Evolutionary conservation across 352 stramenopile genomes (phyloP).

Genomic region (Globisporangium spiculum): DNA sequence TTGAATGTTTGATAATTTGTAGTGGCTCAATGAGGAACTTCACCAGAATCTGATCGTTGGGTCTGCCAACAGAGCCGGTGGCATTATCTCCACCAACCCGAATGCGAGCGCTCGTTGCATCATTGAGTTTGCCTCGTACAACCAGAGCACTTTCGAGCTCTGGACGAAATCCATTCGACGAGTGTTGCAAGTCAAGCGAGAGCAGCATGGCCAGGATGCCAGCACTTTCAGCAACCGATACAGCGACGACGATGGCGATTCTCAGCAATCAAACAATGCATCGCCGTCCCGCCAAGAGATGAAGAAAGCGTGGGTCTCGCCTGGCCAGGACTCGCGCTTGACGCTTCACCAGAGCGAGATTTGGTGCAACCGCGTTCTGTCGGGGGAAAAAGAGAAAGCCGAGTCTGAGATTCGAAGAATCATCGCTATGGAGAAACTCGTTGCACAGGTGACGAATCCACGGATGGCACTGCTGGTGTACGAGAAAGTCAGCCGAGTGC

Average conservation of each 20-base stretch:
- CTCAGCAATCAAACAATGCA: constrained; percentile 13
- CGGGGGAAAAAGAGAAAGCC: constrained; percentile 78
- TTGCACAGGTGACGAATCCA: constrained; percentile 70
- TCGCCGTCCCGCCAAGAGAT: constrained; percentile 11
- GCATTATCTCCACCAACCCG: constrained; percentile 50
- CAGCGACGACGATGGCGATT: constrained; percentile 9
- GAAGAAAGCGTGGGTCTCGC: constrained; percentile 60
- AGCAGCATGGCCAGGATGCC: constrained; percentile 29
- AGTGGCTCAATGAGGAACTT: constrained; percentile 74
- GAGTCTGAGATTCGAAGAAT: constrained; percentile 81
- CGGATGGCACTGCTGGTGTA: constrained; percentile 86
- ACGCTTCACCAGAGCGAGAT: constrained; percentile 84
- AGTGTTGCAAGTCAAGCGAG: constrained; percentile 55
- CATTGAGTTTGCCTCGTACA: constrained; percentile 81
- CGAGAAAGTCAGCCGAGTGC: constrained; percentile 86
- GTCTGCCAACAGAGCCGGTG: constrained; percentile 39
- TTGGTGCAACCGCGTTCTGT: constrained; percentile 80
- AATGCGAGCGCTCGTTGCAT: constrained; percentile 58
- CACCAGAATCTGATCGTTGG: constrained; percentile 49
- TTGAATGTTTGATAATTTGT: not conserved
- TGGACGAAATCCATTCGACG: constrained; percentile 83
- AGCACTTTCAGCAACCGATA: constrained; percentile 4
- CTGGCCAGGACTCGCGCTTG: constrained; percentile 77
- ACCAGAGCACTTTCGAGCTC: constrained; percentile 80
- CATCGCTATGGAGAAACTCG: constrained; percentile 83